Evolutionary conservation across 129 eudicot species (phyloP).

Genomic region (Cynara cardunculus): DNA sequence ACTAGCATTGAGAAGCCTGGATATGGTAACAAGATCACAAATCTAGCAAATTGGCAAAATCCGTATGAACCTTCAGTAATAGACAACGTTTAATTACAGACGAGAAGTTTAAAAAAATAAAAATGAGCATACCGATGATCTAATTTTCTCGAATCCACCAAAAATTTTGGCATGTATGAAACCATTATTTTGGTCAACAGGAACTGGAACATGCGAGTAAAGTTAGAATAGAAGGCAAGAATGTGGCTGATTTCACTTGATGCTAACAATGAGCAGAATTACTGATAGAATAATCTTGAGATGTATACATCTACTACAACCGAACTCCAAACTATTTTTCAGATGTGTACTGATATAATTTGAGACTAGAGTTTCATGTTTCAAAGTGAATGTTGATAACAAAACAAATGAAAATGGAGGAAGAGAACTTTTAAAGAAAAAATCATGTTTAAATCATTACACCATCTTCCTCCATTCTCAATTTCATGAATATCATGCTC

Average conservation of each 20-base stretch:
- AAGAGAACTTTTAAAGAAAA: neutral
- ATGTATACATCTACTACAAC: neutral
- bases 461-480: neutral
- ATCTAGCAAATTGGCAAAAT: constrained; percentile 55
- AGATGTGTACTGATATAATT: neutral
- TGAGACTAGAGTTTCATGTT: neutral
- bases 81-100: neutral
- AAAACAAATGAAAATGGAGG: neutral
- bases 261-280: neutral
- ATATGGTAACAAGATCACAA: constrained; percentile 72
- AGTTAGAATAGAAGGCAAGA: neutral
- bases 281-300: neutral
- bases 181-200: constrained; percentile 53
- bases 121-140: constrained; percentile 53
- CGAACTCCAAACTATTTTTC: neutral
- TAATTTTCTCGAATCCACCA: constrained; percentile 85
- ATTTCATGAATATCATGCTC: neutral
- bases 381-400: neutral
- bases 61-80: constrained; percentile 26
- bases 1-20: constrained; percentile 90
- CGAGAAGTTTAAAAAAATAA: neutral
- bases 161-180: constrained; percentile 76
- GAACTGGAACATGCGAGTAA: constrained; percentile 44
- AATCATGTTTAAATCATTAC: neutral
- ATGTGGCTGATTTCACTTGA: neutral